Evolutionary conservation across 352 stramenopile genomes (phyloP).

Genomic region (Paralagenidium karlingii): DNA sequence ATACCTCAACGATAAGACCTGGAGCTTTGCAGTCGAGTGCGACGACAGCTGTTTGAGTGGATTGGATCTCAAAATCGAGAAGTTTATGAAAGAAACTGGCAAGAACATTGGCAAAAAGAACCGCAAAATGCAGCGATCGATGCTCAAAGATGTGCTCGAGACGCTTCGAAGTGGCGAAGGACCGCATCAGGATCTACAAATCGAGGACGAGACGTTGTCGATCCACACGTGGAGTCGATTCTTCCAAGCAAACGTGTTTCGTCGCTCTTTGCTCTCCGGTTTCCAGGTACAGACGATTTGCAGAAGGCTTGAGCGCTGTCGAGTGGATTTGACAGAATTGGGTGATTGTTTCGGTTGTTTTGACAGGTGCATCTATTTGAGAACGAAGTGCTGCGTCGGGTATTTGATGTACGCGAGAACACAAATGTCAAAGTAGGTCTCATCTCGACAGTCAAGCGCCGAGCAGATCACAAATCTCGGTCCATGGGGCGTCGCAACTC

Average conservation of each 20-base stretch:
- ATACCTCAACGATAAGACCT: slow-evolving; percentile 22
- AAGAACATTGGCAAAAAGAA: slow-evolving; percentile 70
- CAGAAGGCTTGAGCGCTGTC: background rate
- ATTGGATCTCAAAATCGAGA: slow-evolving; percentile 32
- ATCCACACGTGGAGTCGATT: slow-evolving; percentile 48
- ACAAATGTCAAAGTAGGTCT: slow-evolving; percentile 27
- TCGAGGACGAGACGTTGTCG: slow-evolving; percentile 31
- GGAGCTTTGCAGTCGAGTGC: slow-evolving; percentile 33
- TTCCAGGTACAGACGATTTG: slow-evolving; percentile 24
- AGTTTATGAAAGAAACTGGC: slow-evolving; percentile 46
- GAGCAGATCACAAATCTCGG: slow-evolving; percentile 30
- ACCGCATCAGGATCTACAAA: slow-evolving; percentile 34
- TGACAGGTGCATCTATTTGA: slow-evolving; percentile 25
- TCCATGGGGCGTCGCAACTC: slow-evolving; percentile 40
- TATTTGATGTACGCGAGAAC: slow-evolving; percentile 49
- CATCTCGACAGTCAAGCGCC: slow-evolving; percentile 29
- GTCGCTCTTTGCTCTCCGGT: slow-evolving; percentile 29
- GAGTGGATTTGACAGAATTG: background rate
- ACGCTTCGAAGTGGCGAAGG: slow-evolving; percentile 39
- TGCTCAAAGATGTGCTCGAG: slow-evolving; percentile 56
- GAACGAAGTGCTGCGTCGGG: slow-evolving; percentile 39
- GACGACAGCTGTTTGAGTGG: slow-evolving; percentile 23
- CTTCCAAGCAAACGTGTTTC: slow-evolving; percentile 50
- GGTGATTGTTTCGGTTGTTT: background rate
- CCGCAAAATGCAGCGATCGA: slow-evolving; percentile 41